Percentiles rank a stretch among this genome's conserved stretches.
These are phyloP conservation scores for Cordyceps cicadae DNA, from an alignment of 2,329 filamentous ascomycete genomes.

Conservation along the genomic window DNA sequence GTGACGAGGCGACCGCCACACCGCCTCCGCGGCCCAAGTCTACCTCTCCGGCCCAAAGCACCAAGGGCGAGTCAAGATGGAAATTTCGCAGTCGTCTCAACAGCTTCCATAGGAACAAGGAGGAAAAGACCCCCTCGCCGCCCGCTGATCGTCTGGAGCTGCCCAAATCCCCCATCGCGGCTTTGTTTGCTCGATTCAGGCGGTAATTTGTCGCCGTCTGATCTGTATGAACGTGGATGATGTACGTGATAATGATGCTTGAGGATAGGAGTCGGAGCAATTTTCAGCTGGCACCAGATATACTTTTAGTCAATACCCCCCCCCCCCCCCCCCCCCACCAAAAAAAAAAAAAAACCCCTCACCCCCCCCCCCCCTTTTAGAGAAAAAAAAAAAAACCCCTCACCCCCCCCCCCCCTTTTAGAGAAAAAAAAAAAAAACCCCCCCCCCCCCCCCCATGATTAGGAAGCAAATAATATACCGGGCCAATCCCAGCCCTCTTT, in stretches of 20 bases:
- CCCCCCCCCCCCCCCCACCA: not conserved
- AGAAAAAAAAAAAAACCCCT: too few relatives aligned
- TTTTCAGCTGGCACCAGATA: not conserved
- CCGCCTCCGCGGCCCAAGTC: not conserved
- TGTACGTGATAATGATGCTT: conserved; percentile 5
- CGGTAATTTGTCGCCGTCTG: conserved; percentile 19
- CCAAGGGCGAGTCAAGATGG: conserved; percentile 42
- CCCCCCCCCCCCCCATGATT: conserved; percentile 2
- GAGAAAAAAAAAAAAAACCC: too few relatives aligned
- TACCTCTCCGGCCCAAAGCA: not conserved
- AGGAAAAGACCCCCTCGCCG: conserved; percentile 18
- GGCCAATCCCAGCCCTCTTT: not conserved
- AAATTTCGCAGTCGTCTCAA: conserved; percentile 35
- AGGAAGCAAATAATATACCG: conserved; percentile 6
- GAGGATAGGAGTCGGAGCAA: not conserved
- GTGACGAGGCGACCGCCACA: conserved; percentile 34
- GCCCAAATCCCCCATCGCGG: conserved; percentile 27
- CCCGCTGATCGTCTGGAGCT: conserved; percentile 9
- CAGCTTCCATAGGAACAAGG: conserved; percentile 22
- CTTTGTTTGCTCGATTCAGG: conserved; percentile 38
- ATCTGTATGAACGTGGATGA: conserved; percentile 3
- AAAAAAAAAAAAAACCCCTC: too few relatives aligned
- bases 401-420: too few relatives aligned
- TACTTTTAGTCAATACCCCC: conserved; percentile 9
- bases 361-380: too few relatives aligned